Conservation (phyloP, 805 yeast species). For the Babjeviella inositovora region DNA sequence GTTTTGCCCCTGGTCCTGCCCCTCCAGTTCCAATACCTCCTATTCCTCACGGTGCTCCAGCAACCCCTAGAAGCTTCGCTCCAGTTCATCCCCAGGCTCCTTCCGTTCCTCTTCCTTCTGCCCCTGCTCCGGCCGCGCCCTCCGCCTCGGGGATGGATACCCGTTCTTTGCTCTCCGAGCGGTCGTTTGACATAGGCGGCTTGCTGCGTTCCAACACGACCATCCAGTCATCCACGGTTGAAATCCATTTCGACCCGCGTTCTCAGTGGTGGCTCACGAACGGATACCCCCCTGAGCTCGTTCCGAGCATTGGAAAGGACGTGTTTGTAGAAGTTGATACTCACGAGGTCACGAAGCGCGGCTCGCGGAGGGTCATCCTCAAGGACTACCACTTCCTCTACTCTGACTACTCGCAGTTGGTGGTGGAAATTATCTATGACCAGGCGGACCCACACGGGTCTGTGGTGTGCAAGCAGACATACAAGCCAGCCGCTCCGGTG, state of each 20-base stretch:
- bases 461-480: slow-evolving; percentile 16
- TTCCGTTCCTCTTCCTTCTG: slow-evolving; percentile 4
- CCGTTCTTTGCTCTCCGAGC: no score
- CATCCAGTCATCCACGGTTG: slow-evolving; percentile 3
- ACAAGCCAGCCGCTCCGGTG: slow-evolving; percentile 24
- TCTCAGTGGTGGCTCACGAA: slow-evolving; percentile 56
- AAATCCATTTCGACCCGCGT: slow-evolving; percentile 13
- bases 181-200: no score
- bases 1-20: slow-evolving; percentile 3
- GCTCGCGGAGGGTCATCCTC: slow-evolving; percentile 25
- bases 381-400: slow-evolving; percentile 60
- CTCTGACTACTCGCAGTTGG: slow-evolving; percentile 55
- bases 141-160: no score
- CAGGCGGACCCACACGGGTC: slow-evolving; percentile 34
- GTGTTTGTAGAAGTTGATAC: slow-evolving; percentile 54
- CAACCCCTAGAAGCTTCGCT: slow-evolving; percentile 4
- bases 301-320: slow-evolving; percentile 23
- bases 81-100: slow-evolving; percentile 5
- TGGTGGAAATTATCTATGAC: slow-evolving; percentile 42
- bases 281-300: slow-evolving; percentile 38
- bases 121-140: slow-evolving; percentile 5
- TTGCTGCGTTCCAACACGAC: slow-evolving; percentile 1
- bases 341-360: slow-evolving; percentile 35
- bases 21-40: slow-evolving; percentile 2
- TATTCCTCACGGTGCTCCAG: slow-evolving; percentile 6